A percentile compares a stretch with the other conserved stretches of the same genome.
These are phyloP conservation scores for Xylariaceae sp. DNA, from an alignment of 2,329 filamentous ascomycete species.

Conservation along the genomic window DNA sequence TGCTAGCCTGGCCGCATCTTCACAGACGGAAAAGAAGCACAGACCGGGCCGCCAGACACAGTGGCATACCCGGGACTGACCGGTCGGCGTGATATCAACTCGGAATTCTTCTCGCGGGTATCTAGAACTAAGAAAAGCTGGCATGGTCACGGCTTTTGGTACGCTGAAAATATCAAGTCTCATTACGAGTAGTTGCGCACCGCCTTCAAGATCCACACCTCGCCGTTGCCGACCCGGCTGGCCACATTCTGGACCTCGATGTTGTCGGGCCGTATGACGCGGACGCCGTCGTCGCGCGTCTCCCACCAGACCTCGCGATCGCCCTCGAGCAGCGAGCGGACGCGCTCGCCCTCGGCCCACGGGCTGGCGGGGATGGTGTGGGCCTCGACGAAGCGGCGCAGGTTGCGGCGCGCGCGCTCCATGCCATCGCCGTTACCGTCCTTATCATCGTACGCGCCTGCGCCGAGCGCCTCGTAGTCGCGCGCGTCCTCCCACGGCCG, in stretches of 20 bases:
- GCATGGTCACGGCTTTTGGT: too few relatives aligned
- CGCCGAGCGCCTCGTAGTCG: slow-evolving; percentile 63
- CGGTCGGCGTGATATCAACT: too few relatives aligned
- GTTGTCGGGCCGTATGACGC: slow-evolving; percentile 67
- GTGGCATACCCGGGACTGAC: too few relatives aligned
- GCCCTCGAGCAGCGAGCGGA: slow-evolving; percentile 57
- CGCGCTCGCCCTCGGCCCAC: slow-evolving; percentile 62
- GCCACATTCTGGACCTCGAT: slow-evolving; percentile 71
- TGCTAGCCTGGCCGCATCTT: too few relatives aligned
- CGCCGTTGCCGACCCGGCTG: slow-evolving; percentile 75
- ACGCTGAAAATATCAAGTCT: too few relatives aligned
- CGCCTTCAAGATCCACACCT: slow-evolving; percentile 68
- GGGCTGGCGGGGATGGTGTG: slow-evolving; percentile 72
- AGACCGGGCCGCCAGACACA: too few relatives aligned
- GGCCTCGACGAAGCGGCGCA: slow-evolving; percentile 74
- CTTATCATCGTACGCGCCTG: slow-evolving; percentile 66
- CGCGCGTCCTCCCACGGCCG: slow-evolving; percentile 80
- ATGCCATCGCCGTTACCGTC: slow-evolving; percentile 71
- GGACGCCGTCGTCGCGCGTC: slow-evolving; percentile 57
- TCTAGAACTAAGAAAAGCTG: neutral
- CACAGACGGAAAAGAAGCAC: too few relatives aligned
- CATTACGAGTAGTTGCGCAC: slow-evolving; percentile 38
- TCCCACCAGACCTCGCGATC: slow-evolving; percentile 77
- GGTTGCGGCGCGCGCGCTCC: slow-evolving; percentile 67
- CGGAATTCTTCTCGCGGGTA: too few relatives aligned